phyloP scores from a whole-genome alignment of 495 filamentous ascomycete species.

The Annulohypoxylon bovei region DNA sequence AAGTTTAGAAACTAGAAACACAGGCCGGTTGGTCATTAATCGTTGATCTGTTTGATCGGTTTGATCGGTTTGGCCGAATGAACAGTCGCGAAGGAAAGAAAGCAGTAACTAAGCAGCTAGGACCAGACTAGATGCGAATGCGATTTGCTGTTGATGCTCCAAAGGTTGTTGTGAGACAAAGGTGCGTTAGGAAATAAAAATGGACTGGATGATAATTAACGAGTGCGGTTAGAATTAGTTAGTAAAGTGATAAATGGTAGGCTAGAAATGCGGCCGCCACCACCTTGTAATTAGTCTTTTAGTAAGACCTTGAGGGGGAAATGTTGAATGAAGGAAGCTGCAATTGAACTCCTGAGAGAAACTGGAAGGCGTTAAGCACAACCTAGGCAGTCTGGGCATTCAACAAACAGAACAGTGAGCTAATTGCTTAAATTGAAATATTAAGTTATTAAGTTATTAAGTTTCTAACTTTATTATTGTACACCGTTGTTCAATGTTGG shows the following conservation, averaged over 20 bases:
- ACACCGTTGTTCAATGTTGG: neutral
- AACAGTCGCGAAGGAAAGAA: neutral
- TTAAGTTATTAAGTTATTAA: neutral
- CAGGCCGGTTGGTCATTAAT: neutral
- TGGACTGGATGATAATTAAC: slow-evolving; percentile 22
- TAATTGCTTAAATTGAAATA: neutral
- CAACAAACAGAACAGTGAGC: slow-evolving; percentile 28
- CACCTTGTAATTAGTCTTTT: slow-evolving; percentile 26
- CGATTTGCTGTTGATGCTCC: neutral
- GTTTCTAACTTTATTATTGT: neutral
- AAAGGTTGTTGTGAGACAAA: slow-evolving; percentile 12
- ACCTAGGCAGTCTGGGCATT: slow-evolving; percentile 16
- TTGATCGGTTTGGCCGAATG: neutral
- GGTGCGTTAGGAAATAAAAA: neutral
- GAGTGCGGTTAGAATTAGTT: slow-evolving; percentile 22
- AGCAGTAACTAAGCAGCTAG: slow-evolving; percentile 21
- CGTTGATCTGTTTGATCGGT: neutral
- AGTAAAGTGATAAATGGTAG: slow-evolving; percentile 19
- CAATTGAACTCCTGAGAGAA: slow-evolving; percentile 24
- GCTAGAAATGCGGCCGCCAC: slow-evolving; percentile 24
- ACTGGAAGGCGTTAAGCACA: slow-evolving; percentile 3
- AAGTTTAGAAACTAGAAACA: neutral
- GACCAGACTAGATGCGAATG: slow-evolving; percentile 31
- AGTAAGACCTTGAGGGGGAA: slow-evolving; percentile 23
- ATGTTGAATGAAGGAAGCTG: slow-evolving; percentile 21